A percentile compares a stretch with the other conserved stretches of the same genome.
Conservation (phyloP, 129 eudicot species). For the Oenanthe sinensis region DNA sequence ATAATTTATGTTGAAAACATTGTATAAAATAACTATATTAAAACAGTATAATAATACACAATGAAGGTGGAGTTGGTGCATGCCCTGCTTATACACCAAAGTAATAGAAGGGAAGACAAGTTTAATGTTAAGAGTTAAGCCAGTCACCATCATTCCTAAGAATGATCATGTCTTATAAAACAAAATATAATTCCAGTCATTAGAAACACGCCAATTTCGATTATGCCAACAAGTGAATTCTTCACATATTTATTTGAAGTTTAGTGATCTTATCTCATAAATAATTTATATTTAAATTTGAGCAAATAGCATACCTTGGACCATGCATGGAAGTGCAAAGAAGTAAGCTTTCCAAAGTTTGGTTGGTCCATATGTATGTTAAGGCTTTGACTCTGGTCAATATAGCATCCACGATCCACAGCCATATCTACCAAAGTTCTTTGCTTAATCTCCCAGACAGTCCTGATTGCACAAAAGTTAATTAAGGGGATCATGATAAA, state of each 20-base stretch:
- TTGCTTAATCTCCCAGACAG: constrained; percentile 72
- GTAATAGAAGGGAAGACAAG: neutral
- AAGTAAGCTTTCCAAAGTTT: constrained; percentile 45
- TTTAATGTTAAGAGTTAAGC: neutral
- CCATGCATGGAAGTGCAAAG: constrained; percentile 69
- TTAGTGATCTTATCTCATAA: neutral
- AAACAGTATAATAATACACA: neutral
- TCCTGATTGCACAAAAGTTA: constrained; percentile 19
- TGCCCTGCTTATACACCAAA: neutral
- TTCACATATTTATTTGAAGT: neutral
- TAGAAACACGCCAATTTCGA: neutral
- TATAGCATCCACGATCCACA: constrained; percentile 63
- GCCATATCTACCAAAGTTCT: constrained; percentile 64
- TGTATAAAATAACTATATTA: neutral
- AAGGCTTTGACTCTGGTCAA: constrained; percentile 64
- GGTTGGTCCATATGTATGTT: constrained; percentile 66
- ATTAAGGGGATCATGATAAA: neutral
- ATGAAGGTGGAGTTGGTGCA: neutral
- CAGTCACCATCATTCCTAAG: neutral
- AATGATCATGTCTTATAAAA: neutral
- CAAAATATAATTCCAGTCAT: neutral
- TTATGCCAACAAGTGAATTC: neutral
- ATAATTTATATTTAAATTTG: neutral
- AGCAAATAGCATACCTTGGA: constrained; percentile 25
- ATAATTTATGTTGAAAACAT: neutral